Conservation (phyloP, 73 alveolate genomes). For the Symbiodinium pilosum region DNA sequence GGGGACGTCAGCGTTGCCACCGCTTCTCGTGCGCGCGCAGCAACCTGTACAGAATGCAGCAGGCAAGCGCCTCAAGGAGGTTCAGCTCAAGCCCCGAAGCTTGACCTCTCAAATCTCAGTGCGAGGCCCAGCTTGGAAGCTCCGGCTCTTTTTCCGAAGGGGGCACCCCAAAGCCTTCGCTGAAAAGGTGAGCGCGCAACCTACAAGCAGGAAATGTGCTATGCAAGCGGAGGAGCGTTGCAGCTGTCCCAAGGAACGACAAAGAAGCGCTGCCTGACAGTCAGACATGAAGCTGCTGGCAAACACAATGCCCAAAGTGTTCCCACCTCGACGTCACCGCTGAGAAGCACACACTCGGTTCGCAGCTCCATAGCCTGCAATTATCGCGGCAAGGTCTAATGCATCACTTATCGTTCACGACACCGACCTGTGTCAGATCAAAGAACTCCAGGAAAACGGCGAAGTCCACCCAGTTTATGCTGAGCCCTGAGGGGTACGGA, state of each 20-base stretch:
- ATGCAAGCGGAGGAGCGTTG: conserved; percentile 39
- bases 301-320: background rate
- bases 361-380: conserved; percentile 64
- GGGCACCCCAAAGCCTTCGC: background rate
- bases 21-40: conserved; percentile 42
- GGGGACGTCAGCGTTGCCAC: conserved; percentile 26
- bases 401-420: background rate
- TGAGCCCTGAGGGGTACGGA: conserved; percentile 52
- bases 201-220: background rate
- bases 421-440: conserved; percentile 43
- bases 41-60: background rate
- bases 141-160: background rate
- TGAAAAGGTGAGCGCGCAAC: no score
- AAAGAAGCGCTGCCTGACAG: conserved; percentile 27
- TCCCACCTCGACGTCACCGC: conserved; percentile 39
- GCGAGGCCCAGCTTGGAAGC: background rate
- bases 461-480: conserved; percentile 58
- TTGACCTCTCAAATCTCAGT: background rate
- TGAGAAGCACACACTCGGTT: conserved; percentile 54
- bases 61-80: no score
- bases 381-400: background rate
- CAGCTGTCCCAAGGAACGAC: conserved; percentile 78
- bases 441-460: conserved; percentile 70
- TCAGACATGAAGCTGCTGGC: background rate
- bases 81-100: no score